Base-by-base conservation (phyloP, 306 rosid species). In the Glycyrrhiza uralensis region DNA sequence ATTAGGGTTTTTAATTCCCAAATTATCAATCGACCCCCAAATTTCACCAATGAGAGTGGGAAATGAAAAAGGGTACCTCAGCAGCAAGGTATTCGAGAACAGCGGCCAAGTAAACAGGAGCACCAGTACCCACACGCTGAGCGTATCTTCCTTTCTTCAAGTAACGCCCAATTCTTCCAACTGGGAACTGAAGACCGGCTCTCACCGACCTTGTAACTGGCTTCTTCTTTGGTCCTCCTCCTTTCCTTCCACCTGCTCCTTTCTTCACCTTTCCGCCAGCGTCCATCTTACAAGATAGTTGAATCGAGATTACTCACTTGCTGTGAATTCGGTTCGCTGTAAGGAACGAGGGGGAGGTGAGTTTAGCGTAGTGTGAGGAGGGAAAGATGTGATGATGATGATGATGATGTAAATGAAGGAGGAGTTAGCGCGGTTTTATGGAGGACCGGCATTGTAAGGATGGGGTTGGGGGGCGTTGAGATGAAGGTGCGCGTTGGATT, bases 121-220 rank as follows among this genome's bases (percentile, higher is more conserved):
- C 94, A 0, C 91, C 86, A 9, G 75, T 17, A 0, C 94, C 89
- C 0, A 83, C 85, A 1, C 94, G 86, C 72, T 84, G 85, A 0
- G 94, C 70, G 17, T 89, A 89, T 2, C 91, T 82, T 0, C 91
- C 94, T 4, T 89, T 89, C 70, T 89, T 89, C 29, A 89, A 52
- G 51, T 46, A 89, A 0, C 91, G 87, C 0, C 86, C 87, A 1
- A 89, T 86, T 4, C 94, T 79, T 11, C 94, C 91, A 1, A 89
- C 94, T 1, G 94, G 94, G 29, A 89, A 89, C 42, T 89, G 94
- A 22, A 89, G 94, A 10, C 94, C 94, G 0, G 94, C 87, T 9
- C 81, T 89, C 17, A 62, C 33, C 0, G 91, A 89, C 50, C 88
- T 80, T 7, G 94, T 28, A 0, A 86, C 89, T 0, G 91, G 14